phyloP scores from a whole-genome alignment of 768 basidiomycete species.

The Pleurotus cornucopiae region DNA sequence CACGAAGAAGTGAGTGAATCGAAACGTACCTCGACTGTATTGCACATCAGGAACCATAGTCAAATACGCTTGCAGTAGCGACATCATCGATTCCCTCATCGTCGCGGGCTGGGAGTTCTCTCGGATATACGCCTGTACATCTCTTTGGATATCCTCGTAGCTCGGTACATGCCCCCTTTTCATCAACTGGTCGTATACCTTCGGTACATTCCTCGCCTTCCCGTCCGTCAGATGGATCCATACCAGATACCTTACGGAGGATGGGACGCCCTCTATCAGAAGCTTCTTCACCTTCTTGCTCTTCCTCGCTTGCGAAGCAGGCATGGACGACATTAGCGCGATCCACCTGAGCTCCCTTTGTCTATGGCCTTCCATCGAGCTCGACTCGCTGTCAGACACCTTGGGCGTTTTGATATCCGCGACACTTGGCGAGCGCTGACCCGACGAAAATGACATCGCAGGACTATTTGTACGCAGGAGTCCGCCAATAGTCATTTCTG shows the following conservation, averaged over 20 bases:
- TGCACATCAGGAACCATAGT: constrained; percentile 82
- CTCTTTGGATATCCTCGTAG: constrained; percentile 48
- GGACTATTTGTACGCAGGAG: constrained; percentile 38
- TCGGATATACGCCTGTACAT: constrained; percentile 49
- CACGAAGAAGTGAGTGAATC: neutral
- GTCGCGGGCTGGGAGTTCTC: constrained; percentile 58
- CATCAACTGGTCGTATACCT: constrained; percentile 63
- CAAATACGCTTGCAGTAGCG: constrained; percentile 68
- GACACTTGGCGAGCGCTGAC: constrained; percentile 22
- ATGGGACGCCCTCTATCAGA: constrained; percentile 74
- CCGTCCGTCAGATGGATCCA: constrained; percentile 76
- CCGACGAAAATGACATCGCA: constrained; percentile 35
- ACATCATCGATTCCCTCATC: constrained; percentile 50
- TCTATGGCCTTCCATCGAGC: constrained; percentile 47
- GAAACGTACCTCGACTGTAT: constrained; percentile 30
- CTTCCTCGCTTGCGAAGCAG: constrained; percentile 64
- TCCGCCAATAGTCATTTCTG: constrained; percentile 7
- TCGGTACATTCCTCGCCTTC: constrained; percentile 63
- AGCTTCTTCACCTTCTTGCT: constrained; percentile 77
- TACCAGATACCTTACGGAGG: constrained; percentile 78
- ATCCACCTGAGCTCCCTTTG: constrained; percentile 79
- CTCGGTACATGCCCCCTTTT: constrained; percentile 47
- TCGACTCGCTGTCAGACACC: constrained; percentile 26
- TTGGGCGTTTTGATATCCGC: constrained; percentile 13
- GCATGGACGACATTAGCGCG: constrained; percentile 48